Percentiles rank a stretch among this genome's conserved stretches.
These are phyloP conservation scores for Cetraspora pellucida DNA, from an alignment of 192 early-diverging fungal species.

Conservation along the genomic window DNA sequence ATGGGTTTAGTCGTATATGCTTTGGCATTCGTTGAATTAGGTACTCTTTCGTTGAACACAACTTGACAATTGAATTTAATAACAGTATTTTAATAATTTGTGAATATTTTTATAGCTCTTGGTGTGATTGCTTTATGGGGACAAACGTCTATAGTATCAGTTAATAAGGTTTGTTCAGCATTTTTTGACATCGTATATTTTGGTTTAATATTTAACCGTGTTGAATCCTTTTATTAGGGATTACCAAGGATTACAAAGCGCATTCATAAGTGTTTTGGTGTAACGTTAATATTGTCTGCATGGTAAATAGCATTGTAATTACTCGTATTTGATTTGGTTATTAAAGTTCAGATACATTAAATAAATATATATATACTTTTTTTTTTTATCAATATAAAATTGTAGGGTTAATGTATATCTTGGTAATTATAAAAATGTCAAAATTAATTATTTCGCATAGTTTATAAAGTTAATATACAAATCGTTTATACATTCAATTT, in stretches of 20 bases:
- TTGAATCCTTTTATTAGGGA: neutral
- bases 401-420: constrained; percentile 12
- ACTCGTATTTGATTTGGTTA: no score
- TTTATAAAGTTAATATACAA: neutral
- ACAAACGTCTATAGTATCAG: constrained; percentile 1
- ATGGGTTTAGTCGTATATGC: constrained; percentile 25
- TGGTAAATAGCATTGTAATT: neutral
- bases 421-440: neutral
- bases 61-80: no score
- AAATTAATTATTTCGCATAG: no score
- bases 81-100: no score
- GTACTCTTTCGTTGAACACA: neutral
- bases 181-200: no score
- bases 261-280: constrained; percentile 10
- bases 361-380: neutral
- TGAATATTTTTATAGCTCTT: neutral
- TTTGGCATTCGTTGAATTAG: constrained; percentile 17
- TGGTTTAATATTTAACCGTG: no score
- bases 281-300: constrained; percentile 4
- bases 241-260: constrained; percentile 29
- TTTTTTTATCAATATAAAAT: no score
- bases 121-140: constrained; percentile 21
- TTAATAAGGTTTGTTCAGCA: neutral
- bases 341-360: neutral
- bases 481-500: neutral